A percentile compares a stretch with the other conserved stretches of the same genome.
These are phyloP conservation scores for Huntiella moniliformis DNA, from an alignment of 2,329 filamentous ascomycete genomes.

Conservation along the genomic window DNA sequence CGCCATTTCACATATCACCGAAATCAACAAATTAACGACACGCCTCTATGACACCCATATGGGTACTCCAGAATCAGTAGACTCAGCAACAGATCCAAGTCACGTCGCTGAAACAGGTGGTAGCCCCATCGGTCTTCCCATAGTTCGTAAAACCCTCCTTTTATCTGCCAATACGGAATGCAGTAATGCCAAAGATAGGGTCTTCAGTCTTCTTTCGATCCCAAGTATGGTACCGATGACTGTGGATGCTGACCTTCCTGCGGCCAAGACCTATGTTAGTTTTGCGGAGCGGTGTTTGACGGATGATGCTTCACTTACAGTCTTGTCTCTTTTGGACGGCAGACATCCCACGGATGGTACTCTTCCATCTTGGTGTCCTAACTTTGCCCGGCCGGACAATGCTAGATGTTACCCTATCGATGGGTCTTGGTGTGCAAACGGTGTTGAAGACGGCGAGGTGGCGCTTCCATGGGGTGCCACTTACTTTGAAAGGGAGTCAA, in stretches of 20 bases:
- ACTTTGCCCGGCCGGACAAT: slow-evolving; percentile 6
- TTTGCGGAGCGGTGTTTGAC: slow-evolving; percentile 9
- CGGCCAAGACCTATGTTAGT: slow-evolving; percentile 5
- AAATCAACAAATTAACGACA: slow-evolving; percentile 4
- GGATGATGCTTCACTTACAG: slow-evolving; percentile 7
- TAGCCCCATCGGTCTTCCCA: background rate
- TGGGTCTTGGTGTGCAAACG: slow-evolving; percentile 9
- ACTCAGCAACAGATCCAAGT: slow-evolving; percentile 1
- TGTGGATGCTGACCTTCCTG: background rate
- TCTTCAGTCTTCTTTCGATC: slow-evolving; percentile 7
- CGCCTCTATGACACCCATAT: slow-evolving; percentile 2
- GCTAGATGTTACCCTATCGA: slow-evolving; percentile 2
- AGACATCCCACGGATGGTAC: slow-evolving; percentile 5
- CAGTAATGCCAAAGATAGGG: slow-evolving; percentile 5
- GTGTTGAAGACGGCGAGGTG: slow-evolving; percentile 7
- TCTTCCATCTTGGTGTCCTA: slow-evolving; percentile 10
- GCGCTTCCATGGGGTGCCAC: slow-evolving; percentile 9
- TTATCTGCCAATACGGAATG: slow-evolving; percentile 8
- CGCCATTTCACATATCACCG: slow-evolving; percentile 6
- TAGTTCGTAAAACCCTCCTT: slow-evolving; percentile 3
- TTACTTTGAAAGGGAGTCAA: slow-evolving; percentile 9
- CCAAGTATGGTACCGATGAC: slow-evolving; percentile 7
- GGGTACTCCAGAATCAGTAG: slow-evolving; percentile 1
- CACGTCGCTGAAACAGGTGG: background rate
- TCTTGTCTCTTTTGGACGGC: slow-evolving; percentile 8